These are phyloP conservation scores for Trypanosoma mega DNA, from an alignment of 208 protist genomes.

Conservation along the genomic window DNA sequence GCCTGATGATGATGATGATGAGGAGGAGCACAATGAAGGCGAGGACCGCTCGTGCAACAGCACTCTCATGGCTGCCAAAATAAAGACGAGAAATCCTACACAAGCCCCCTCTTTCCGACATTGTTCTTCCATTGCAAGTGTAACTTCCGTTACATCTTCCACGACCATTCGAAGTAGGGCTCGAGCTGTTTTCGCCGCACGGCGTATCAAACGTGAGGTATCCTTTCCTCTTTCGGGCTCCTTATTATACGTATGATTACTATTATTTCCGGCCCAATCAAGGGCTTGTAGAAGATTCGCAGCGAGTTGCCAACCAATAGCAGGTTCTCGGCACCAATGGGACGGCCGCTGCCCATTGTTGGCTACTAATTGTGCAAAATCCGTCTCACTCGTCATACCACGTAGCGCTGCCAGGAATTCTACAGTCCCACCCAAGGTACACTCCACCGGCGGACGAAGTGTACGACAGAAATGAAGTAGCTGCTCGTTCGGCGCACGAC, in stretches of 20 bases:
- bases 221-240: not conserved
- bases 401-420: conserved; percentile 27
- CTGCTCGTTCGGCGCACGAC: conserved; percentile 37
- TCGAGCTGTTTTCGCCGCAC: not conserved
- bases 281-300: conserved; percentile 30
- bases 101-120: conserved; percentile 14
- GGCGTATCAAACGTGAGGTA: too few species aligned
- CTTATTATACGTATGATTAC: not conserved
- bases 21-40: too few species aligned
- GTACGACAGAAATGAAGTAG: conserved; percentile 49
- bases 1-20: too few species aligned
- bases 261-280: not conserved
- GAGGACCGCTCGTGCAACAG: conserved; percentile 6
- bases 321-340: conserved; percentile 39
- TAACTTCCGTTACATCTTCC: conserved; percentile 14
- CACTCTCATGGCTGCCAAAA: conserved; percentile 14
- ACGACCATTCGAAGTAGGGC: conserved; percentile 14
- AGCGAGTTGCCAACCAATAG: conserved; percentile 46
- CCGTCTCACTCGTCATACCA: not conserved
- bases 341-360: conserved; percentile 9
- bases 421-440: conserved; percentile 41
- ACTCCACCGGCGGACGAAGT: conserved; percentile 38
- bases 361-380: conserved; percentile 1
- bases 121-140: conserved; percentile 19
- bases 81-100: conserved; percentile 27